Base-by-base conservation (phyloP, 352 stramenopile genomes). In the Achlya hypogyna region DNA sequence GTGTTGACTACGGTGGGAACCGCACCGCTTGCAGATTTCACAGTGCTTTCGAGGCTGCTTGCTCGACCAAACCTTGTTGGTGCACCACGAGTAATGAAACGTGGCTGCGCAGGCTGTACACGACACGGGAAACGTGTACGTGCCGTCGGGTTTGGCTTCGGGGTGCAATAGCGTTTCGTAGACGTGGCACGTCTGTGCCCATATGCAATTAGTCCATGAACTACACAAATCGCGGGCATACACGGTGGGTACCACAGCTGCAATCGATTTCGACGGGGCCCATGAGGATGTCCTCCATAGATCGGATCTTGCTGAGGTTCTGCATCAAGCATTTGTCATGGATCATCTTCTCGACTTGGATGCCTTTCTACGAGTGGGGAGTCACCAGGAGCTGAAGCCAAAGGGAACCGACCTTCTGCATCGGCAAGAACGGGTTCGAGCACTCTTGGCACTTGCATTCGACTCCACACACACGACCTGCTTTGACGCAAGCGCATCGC, bases 41-140 rank as follows among this genome's bases (percentile, higher is more conserved):
- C 84, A 92, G 70, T 92, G 82, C 56, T 88, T 88, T 16, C 83
- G 78, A 20, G 81, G 83, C 69, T 89, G 88, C 70, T 90, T 92
- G 53, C 56, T 80, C 65, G 62, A 90, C 83, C 83, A 92, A 10
- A 92, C 63, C 10, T 78, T 77, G 62, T 89, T 83, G 59, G 72
- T 90, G 75, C 83, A 92, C 83, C 83, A 92, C 49, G 83, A 92
- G 63, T 90, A 92, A 27, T 62, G 34, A 43, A 62, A 62, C 31
- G 34, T 49, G 16, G 34, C 38, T 4, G 27, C 25, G 35, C 53
- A 62, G 9, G 16, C 3, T 32, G 53, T 31, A 25, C 53, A 62
- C 29, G 25, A 31, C 22, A 62, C 25, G 3, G 53, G 53, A n/a
- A 62, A 62, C 14, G 23, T 12, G 18, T 42, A 59, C 22, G 22